Evolutionary conservation across 75 land plant genomes (phyloP), one percentile per base, ranked within the genome.

Genomic region (Pinus taeda): DNA sequence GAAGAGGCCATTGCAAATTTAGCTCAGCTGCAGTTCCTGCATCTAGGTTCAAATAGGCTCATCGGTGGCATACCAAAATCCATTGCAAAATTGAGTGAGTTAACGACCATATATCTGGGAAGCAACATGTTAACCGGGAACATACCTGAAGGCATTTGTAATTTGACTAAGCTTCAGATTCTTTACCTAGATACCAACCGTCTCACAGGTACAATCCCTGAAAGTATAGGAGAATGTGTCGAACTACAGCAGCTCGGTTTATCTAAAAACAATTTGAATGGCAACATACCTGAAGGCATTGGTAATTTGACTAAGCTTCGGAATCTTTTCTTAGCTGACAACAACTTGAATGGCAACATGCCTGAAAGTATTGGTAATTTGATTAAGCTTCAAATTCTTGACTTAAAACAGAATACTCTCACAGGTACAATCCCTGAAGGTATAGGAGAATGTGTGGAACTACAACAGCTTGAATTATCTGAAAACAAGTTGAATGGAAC

Each of bases 321-420:
- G 13, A 36, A 56, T 64, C 6, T 22, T 74, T n/a, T 21, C 84
- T n/a, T 3, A 6, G 70, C 37, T 87, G 0, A 0, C 29, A 87
- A 87, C 55, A 72, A 53, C 8, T 80, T 87, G 20, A 70, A 80
- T 20, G 83, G 84, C 20, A 8, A 11, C 6, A 76, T 87, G 14
- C 89, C 87, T 0, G 4, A 6, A 22, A 74, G 80, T 2, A n/a
- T 84, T 22, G 77, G 81, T 60, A 30, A 59, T 6, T 85, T 93
- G 60, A 73, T 29, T 18, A 78, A 80, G 21, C 78, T 93, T 20
- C 62, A 20, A 8, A 73, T 81, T 45, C 60, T 93, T 4, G 85
- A 87, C 73, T 85, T 93, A 57, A 80, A 76, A 62, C 49, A 74
- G 30, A 93, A 93, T 75, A 57, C 78, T 21, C 79, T 93, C 6